These are phyloP conservation scores for Suillus luteus DNA, from an alignment of 768 basidiomycete genomes.

Conservation along the genomic window DNA sequence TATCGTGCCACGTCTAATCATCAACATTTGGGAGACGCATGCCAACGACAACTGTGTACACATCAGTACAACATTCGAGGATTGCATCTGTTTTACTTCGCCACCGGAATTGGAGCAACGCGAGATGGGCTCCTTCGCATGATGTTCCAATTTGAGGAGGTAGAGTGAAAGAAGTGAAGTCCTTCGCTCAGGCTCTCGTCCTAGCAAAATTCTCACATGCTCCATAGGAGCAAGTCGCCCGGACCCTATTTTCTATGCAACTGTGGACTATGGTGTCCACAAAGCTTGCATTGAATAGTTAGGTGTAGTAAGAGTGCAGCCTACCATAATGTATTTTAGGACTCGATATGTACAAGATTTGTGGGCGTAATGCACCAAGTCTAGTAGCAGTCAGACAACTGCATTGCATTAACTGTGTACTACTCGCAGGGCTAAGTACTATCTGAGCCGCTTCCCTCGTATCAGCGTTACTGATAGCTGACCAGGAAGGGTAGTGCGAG, in stretches of 20 bases:
- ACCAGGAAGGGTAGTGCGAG: no score
- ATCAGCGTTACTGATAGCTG: no score
- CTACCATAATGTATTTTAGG: neutral
- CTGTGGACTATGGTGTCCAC: neutral
- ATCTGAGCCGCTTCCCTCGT: no score
- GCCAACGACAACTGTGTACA: neutral
- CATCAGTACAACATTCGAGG: neutral
- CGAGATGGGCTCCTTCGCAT: neutral
- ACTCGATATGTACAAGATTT: no score
- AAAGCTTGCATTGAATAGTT: neutral
- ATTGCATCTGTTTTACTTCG: neutral
- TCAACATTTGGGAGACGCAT: neutral
- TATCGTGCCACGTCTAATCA: neutral
- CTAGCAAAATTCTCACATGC: no score
- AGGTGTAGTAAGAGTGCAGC: neutral
- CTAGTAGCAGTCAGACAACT: no score
- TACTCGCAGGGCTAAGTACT: no score
- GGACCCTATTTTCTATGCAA: neutral
- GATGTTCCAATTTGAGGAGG: neutral
- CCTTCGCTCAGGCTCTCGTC: neutral
- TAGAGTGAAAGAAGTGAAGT: neutral
- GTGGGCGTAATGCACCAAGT: no score
- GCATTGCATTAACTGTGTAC: no score
- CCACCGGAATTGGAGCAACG: neutral
- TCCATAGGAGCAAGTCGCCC: neutral